These are phyloP conservation scores for Gossypioides kirkii DNA, from an alignment of 345 rosid species.

Conservation along the genomic window DNA sequence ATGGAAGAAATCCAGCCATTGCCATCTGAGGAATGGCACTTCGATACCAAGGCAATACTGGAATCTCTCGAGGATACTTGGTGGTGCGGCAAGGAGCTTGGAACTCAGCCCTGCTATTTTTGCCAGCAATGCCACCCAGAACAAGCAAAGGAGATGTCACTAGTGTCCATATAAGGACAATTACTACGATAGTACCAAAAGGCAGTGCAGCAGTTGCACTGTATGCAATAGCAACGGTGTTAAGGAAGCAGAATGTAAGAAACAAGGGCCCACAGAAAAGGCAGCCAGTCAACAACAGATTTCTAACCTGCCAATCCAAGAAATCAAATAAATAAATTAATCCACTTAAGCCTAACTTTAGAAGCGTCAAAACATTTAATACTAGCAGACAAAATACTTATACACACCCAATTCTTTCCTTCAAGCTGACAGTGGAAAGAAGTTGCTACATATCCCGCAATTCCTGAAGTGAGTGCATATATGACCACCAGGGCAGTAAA, in stretches of 20 bases:
- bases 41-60: slow-evolving; percentile 42
- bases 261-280: slow-evolving; percentile 80
- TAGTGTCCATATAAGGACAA: slow-evolving; percentile 46
- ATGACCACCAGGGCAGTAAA: background rate
- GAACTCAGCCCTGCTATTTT: slow-evolving; percentile 48
- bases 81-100: slow-evolving; percentile 55
- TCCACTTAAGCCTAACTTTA: background rate
- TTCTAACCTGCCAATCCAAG: slow-evolving; percentile 53
- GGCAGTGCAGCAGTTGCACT: slow-evolving; percentile 53
- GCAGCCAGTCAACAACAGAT: slow-evolving; percentile 68
- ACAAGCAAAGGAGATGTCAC: slow-evolving; percentile 46
- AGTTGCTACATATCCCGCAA: background rate
- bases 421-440: slow-evolving; percentile 1
- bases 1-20: slow-evolving; percentile 53
- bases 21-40: slow-evolving; percentile 51
- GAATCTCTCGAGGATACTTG: slow-evolving; percentile 49
- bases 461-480: background rate
- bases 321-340: background rate
- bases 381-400: background rate
- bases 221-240: slow-evolving; percentile 45
- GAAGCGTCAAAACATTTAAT: background rate
- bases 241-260: slow-evolving; percentile 45
- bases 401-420: slow-evolving; percentile 42
- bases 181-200: slow-evolving; percentile 47
- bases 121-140: slow-evolving; percentile 51